Conservation (phyloP, 176 grass and related monocot species). For the Metroxylon sagu region DNA sequence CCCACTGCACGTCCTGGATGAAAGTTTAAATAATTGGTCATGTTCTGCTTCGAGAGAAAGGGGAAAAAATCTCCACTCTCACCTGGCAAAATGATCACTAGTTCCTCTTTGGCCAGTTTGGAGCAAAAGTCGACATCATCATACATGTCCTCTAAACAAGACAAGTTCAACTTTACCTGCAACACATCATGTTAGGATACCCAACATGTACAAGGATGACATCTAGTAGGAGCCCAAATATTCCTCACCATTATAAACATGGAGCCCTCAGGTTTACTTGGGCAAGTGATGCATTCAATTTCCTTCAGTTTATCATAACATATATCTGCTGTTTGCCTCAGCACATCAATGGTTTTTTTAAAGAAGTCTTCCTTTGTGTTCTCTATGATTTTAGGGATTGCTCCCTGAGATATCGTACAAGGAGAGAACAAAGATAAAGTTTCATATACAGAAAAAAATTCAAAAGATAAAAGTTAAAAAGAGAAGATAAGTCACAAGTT, state of each 20-base stretch:
- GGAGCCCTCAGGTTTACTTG: constrained; percentile 51
- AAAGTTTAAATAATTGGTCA: background rate
- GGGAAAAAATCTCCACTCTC: background rate
- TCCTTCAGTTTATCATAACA: constrained; percentile 53
- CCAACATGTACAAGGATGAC: background rate
- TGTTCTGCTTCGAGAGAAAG: background rate
- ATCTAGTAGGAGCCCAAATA: background rate
- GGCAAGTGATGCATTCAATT: constrained; percentile 41
- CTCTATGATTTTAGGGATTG: constrained; percentile 38
- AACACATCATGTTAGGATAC: background rate
- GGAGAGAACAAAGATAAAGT: no score
- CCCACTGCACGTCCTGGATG: constrained; percentile 52
- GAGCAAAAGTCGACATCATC: constrained; percentile 78
- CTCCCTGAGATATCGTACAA: constrained; percentile 19
- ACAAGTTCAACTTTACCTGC: constrained; percentile 57
- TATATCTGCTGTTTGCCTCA: constrained; percentile 29
- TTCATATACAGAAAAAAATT: no score
- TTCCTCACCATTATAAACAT: constrained; percentile 61
- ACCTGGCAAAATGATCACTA: constrained; percentile 60
- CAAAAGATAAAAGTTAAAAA: background rate
- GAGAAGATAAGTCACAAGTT: no score
- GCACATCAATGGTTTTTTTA: constrained; percentile 9
- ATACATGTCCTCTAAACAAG: constrained; percentile 37
- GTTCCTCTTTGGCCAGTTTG: constrained; percentile 48
- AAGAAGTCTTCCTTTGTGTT: constrained; percentile 59